phyloP scores from a whole-genome alignment of 345 rosid genomes.

The Salix dunnii region DNA sequence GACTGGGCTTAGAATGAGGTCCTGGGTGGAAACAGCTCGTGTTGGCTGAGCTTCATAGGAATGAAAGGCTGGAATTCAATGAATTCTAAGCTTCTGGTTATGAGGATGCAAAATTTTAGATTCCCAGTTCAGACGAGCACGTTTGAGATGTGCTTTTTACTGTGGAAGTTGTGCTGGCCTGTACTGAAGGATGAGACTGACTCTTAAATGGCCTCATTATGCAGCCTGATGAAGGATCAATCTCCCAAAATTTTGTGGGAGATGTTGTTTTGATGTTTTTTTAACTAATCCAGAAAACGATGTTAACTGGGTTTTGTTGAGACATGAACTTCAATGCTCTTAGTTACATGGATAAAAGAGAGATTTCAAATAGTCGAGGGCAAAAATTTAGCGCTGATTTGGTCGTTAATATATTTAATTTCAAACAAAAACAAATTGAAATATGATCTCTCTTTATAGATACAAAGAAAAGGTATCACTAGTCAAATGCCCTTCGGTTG shows the following conservation, averaged over 20 bases:
- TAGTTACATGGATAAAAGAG: too few relatives aligned
- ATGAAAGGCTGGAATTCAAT: conserved; percentile 58
- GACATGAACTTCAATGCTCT: too few relatives aligned
- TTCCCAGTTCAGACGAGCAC: conserved; percentile 68
- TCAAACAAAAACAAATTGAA: too few relatives aligned
- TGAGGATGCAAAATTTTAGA: conserved; percentile 62
- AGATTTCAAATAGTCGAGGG: too few relatives aligned
- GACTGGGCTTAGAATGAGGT: conserved; percentile 54
- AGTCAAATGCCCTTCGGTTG: background rate
- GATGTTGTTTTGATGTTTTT: too few relatives aligned
- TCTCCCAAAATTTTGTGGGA: conserved; percentile 15
- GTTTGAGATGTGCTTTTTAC: conserved; percentile 44
- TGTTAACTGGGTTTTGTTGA: too few relatives aligned
- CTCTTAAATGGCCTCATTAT: conserved; percentile 24
- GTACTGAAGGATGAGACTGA: conserved; percentile 22
- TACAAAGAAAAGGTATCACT: background rate
- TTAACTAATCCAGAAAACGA: too few relatives aligned
- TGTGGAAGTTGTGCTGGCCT: conserved; percentile 5
- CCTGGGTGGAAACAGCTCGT: conserved; percentile 52
- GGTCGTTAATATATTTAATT: too few relatives aligned
- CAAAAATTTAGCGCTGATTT: too few relatives aligned
- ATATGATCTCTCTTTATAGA: too few relatives aligned
- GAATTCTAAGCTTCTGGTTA: conserved; percentile 52
- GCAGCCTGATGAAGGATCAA: conserved; percentile 37
- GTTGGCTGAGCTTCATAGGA: conserved; percentile 67